Percentiles rank a stretch among this genome's conserved stretches.
phyloP scores from a whole-genome alignment of 768 basidiomycete genomes.

The Tricholoma sp. region DNA sequence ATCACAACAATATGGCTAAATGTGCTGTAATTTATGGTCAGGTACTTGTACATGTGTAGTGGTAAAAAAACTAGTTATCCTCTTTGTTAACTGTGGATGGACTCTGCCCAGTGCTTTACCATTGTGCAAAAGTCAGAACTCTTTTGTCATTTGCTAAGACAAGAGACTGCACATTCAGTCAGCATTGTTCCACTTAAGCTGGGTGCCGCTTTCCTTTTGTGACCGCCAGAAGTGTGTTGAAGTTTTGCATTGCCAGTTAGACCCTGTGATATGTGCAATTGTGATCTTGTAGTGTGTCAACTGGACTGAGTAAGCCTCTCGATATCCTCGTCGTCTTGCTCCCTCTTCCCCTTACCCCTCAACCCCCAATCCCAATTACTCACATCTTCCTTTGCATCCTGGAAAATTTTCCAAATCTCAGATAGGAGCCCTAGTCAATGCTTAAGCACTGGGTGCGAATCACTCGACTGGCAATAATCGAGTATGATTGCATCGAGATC shows the following conservation, averaged over 20 bases:
- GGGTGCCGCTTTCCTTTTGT: neutral
- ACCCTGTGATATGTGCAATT: neutral
- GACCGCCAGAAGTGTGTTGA: neutral
- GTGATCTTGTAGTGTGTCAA: neutral
- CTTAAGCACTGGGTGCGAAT: neutral
- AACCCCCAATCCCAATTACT: too few relatives aligned
- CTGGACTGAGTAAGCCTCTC: neutral
- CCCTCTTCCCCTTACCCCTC: neutral
- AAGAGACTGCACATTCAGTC: neutral
- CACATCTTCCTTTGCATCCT: neutral
- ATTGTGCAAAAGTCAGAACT: neutral
- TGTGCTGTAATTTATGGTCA: too few relatives aligned
- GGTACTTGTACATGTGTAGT: too few relatives aligned
- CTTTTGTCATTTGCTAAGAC: neutral
- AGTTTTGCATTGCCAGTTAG: neutral
- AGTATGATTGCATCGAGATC: neutral
- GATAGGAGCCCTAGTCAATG: neutral
- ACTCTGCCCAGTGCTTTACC: neutral
- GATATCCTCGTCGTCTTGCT: neutral
- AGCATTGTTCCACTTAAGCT: neutral
- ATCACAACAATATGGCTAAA: too few relatives aligned
- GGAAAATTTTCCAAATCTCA: neutral
- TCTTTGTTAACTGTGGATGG: neutral
- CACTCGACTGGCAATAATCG: neutral
- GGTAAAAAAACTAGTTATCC: too few relatives aligned